These are phyloP conservation scores for Trypanosoma lewisi DNA, from an alignment of 208 protist species.

Conservation along the genomic window DNA sequence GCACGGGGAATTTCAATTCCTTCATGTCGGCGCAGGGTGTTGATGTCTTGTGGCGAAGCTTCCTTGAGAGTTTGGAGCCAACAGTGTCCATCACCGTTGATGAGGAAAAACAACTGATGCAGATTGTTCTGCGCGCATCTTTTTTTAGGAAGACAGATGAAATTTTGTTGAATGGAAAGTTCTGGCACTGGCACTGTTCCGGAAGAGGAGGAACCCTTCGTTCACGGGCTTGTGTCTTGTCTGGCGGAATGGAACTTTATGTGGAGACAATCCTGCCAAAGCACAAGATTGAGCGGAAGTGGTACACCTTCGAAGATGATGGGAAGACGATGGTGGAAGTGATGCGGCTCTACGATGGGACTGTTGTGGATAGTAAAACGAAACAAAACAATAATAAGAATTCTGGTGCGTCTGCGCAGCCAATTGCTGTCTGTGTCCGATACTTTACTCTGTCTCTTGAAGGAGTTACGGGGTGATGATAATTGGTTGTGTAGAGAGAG, in stretches of 20 bases:
- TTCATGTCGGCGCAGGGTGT: constrained; percentile 50
- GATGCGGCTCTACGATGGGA: neutral
- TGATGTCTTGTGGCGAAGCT: constrained; percentile 40
- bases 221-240: constrained; percentile 45
- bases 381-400: neutral
- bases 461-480: neutral
- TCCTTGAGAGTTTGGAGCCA: constrained; percentile 33
- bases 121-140: constrained; percentile 25
- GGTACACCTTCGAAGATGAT: constrained; percentile 35
- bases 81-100: constrained; percentile 32
- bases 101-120: constrained; percentile 20
- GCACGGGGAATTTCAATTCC: constrained; percentile 33
- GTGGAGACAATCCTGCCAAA: constrained; percentile 34
- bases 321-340: constrained; percentile 32
- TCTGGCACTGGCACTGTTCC: constrained; percentile 33
- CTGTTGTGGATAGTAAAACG: too few relatives aligned
- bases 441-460: constrained; percentile 17
- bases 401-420: neutral
- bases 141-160: constrained; percentile 21
- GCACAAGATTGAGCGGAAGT: constrained; percentile 42
- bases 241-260: constrained; percentile 36
- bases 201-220: constrained; percentile 34
- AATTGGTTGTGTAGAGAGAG: too few relatives aligned
- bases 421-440: constrained; percentile 28
- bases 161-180: constrained; percentile 28